phyloP scores from a whole-genome alignment of 306 rosid genomes.

The Erythrophleum fordii region DNA sequence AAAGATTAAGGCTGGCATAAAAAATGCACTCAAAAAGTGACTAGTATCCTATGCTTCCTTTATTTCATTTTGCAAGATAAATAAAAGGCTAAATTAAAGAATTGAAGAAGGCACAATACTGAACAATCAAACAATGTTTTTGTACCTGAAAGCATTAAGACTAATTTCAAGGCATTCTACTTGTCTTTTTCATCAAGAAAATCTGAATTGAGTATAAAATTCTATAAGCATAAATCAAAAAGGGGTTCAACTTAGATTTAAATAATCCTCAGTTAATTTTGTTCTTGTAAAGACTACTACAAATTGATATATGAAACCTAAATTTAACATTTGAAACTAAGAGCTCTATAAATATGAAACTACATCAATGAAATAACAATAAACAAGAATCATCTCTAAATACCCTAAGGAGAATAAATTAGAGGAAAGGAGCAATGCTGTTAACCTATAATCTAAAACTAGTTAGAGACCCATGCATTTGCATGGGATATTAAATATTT shows the following conservation, averaged over 20 bases:
- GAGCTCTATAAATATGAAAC: too few species aligned
- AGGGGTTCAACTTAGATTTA: slow-evolving; percentile 38
- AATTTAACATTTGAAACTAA: slow-evolving; percentile 27
- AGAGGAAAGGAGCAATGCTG: too few species aligned
- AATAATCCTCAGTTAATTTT: not conserved
- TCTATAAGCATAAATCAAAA: slow-evolving; percentile 55
- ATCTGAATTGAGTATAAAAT: slow-evolving; percentile 71
- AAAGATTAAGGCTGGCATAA: not conserved
- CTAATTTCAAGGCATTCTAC: slow-evolving; percentile 84
- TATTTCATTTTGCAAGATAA: slow-evolving; percentile 4
- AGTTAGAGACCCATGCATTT: too few species aligned
- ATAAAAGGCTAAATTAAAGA: slow-evolving; percentile 8
- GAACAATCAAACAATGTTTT: slow-evolving; percentile 26
- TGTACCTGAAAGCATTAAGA: slow-evolving; percentile 77
- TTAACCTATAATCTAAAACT: too few species aligned
- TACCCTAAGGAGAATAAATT: too few species aligned
- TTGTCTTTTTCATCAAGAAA: slow-evolving; percentile 78
- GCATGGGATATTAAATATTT: too few species aligned
- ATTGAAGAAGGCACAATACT: not conserved
- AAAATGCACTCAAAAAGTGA: too few species aligned
- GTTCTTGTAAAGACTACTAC: not conserved
- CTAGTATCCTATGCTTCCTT: too few species aligned
- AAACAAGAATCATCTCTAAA: too few species aligned
- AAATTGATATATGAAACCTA: slow-evolving; percentile 24
- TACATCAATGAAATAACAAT: too few species aligned